Conservation (phyloP, 164 flowering plant species). For the Liriodendron chinense region DNA sequence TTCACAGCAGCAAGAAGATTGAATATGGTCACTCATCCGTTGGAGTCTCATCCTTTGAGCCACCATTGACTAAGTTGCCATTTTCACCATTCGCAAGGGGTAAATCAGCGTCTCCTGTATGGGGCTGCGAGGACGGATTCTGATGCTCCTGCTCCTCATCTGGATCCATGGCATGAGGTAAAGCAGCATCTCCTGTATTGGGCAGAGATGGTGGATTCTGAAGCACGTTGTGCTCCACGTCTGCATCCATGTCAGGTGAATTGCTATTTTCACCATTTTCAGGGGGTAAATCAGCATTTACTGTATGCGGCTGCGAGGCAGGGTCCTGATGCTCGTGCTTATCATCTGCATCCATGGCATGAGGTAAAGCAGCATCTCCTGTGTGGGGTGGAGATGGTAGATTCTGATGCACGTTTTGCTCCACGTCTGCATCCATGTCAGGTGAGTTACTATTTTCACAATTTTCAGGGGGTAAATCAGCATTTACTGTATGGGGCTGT, state of each 20-base stretch:
- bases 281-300: not conserved
- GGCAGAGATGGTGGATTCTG: not conserved
- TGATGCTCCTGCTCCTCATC: not conserved
- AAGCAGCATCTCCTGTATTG: not conserved
- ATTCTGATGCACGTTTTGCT: not conserved
- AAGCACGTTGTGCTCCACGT: not conserved
- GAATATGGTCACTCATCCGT: slow-evolving; percentile 24
- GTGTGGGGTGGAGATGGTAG: not conserved
- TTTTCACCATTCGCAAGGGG: slow-evolving; percentile 14
- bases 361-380: not conserved
- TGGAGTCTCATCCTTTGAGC: slow-evolving; percentile 15
- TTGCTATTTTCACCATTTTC: slow-evolving; percentile 18
- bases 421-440: not conserved
- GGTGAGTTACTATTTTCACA: slow-evolving; percentile 13
- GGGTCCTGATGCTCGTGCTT: not conserved
- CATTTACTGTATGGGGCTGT: not conserved
- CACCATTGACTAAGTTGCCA: slow-evolving; percentile 3
- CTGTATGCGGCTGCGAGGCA: not conserved
- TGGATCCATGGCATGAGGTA: not conserved
- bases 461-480: slow-evolving; percentile 1
- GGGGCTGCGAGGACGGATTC: slow-evolving; percentile 1
- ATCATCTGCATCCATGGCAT: not conserved
- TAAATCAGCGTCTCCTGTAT: slow-evolving; percentile 12
- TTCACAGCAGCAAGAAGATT: not conserved
- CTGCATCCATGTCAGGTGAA: not conserved